phyloP scores from a whole-genome alignment of 108 stramenopile species.

The Mayamaea pseudoterrestris region DNA sequence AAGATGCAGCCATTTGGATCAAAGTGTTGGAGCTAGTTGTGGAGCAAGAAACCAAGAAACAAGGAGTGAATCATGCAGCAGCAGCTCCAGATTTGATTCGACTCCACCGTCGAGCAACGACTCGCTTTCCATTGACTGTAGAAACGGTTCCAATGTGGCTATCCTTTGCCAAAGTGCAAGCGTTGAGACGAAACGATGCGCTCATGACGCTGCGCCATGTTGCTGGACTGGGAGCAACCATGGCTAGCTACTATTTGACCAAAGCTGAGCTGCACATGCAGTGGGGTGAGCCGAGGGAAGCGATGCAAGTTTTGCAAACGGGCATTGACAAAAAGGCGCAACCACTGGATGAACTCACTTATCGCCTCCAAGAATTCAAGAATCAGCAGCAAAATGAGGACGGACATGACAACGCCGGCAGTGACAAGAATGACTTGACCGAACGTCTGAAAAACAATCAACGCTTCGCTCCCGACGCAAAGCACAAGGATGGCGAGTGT shows the following conservation, averaged over 20 bases:
- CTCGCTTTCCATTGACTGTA: constrained; percentile 59
- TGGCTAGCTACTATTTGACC: constrained; percentile 22
- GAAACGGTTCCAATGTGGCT: too few relatives aligned
- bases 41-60: neutral
- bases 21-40: constrained; percentile 18
- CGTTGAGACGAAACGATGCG: constrained; percentile 26
- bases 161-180: constrained; percentile 30
- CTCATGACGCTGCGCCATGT: constrained; percentile 35
- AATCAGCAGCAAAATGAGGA: too few relatives aligned
- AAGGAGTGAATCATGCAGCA: too few relatives aligned
- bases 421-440: neutral
- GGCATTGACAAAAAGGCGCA: constrained; percentile 24
- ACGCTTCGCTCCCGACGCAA: constrained; percentile 2
- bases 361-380: too few relatives aligned
- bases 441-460: neutral
- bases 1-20: constrained; percentile 28
- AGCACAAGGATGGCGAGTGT: constrained; percentile 8
- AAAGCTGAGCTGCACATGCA: constrained; percentile 22
- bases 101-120: constrained; percentile 54
- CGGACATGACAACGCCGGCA: constrained; percentile 6
- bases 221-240: neutral
- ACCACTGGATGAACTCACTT: constrained; percentile 13
- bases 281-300: constrained; percentile 1
- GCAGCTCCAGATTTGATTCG: constrained; percentile 37
- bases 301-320: constrained; percentile 7